phyloP scores from a whole-genome alignment of 768 basidiomycete species.

The Tylopilus rubrobrunneus region DNA sequence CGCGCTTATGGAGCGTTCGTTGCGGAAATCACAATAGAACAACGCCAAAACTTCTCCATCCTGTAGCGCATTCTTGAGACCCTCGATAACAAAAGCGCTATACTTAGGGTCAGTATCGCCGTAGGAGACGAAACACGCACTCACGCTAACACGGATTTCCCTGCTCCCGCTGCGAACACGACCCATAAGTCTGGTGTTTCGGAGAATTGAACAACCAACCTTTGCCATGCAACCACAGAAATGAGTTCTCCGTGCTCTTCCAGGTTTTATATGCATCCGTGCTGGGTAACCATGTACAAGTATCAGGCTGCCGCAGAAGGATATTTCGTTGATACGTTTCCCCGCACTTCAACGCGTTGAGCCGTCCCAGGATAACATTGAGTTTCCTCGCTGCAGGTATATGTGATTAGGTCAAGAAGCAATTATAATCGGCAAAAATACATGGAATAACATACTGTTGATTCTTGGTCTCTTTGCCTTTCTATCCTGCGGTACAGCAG shows the following conservation, averaged over 20 bases:
- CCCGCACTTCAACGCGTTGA: constrained; percentile 1
- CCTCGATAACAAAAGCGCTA: background rate
- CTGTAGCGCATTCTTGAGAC: background rate
- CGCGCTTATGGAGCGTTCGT: constrained; percentile 4
- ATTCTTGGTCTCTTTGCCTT: background rate
- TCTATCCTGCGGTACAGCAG: no score
- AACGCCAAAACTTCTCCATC: background rate
- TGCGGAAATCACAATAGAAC: constrained; percentile 17
- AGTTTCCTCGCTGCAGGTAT: background rate
- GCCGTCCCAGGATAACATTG: background rate
- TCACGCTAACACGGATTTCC: background rate
- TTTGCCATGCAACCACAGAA: background rate
- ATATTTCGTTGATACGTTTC: background rate
- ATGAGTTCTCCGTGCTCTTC: background rate
- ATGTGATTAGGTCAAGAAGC: background rate
- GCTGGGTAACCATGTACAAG: constrained; percentile 7
- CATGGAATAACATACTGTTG: background rate
- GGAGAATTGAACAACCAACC: background rate
- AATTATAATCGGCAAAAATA: no score
- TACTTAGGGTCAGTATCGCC: background rate
- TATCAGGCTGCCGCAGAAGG: constrained; percentile 1
- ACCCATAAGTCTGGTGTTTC: background rate
- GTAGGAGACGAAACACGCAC: background rate
- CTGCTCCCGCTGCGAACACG: background rate
- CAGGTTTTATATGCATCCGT: background rate